Conservation (phyloP, 257 asterid species). For the Fraxinus anomala region DNA sequence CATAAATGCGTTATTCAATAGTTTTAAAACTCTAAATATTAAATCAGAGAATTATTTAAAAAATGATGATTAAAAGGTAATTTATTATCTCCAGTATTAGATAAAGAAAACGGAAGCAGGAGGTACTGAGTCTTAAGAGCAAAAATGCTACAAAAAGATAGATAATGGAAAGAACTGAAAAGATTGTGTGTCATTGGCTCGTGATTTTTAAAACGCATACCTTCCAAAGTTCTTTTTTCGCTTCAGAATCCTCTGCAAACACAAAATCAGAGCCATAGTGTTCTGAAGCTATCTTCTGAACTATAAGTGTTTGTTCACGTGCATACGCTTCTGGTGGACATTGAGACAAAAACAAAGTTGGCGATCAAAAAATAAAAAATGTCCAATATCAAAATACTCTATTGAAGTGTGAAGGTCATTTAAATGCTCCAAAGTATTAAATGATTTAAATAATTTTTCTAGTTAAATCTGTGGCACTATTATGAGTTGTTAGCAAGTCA, state of each 20-base stretch:
- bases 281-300: conserved; percentile 89
- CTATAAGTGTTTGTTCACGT: conserved; percentile 82
- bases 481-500: neutral
- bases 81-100: neutral
- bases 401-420: conserved; percentile 16
- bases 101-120: neutral
- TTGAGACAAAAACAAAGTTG: conserved; percentile 22
- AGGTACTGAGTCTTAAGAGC: neutral
- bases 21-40: neutral
- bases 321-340: conserved; percentile 74
- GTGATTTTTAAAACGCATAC: conserved; percentile 35
- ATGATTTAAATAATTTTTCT: neutral
- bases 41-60: neutral
- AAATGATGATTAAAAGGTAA: neutral
- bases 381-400: neutral
- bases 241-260: conserved; percentile 86
- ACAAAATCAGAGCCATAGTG: conserved; percentile 87
- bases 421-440: conserved; percentile 6
- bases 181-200: neutral
- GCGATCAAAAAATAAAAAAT: conserved; percentile 12
- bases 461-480: neutral
- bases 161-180: neutral
- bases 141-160: neutral
- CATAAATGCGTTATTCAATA: neutral
- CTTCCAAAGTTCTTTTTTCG: conserved; percentile 95